Evolutionary conservation across 768 basidiomycete genomes (phyloP), one percentile per base, ranked within the genome.

Genomic region (Phlegmacium glaucopus): DNA sequence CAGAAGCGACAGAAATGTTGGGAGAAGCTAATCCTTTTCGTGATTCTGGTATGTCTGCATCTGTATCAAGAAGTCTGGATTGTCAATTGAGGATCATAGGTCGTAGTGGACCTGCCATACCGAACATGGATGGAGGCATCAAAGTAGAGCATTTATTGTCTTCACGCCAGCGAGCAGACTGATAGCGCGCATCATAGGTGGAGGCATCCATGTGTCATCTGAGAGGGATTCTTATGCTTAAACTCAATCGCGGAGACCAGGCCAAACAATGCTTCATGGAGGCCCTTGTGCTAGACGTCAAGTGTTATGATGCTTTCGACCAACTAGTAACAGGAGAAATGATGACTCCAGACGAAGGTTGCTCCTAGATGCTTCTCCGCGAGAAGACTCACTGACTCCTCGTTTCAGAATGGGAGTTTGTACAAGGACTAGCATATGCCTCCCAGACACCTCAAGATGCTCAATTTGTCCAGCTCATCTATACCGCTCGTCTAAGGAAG

Each of bases 161-260:
- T 26, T 44, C 22, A 27, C 26, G 5, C 3, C 22, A 22, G 5
- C 22, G 22, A 22, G 22, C 22, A 22, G 22, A 22, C 22, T 22
- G 5, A 22, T 22, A 5, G 22, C 22, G 22, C 22, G 22, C 2
- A 22, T 22, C 5, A 42, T 54, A 95, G 93, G 88, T 97, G 32
- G 93, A 98, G 71, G 92, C 96, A 4, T 96, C 95, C 2, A 94
- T 97, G 83, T 97, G 95, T 60, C 86, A 95, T 61, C 74, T 99
- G 13, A 82, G 96, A 45, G 96, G 94, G 10, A 69, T 96, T 17
- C 75, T 99, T 15, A 95, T 97, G 83, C 84, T 94, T 44, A 94
- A 96, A 61, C 75, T 97, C 12, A 94, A 92, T 57, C 86, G 93
- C 9, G 84, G 85, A 16, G 87, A 93, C 43, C 81, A 88, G 57